Base-by-base conservation (phyloP, 2,329 filamentous ascomycete species). In the Fusarium domesticum region DNA sequence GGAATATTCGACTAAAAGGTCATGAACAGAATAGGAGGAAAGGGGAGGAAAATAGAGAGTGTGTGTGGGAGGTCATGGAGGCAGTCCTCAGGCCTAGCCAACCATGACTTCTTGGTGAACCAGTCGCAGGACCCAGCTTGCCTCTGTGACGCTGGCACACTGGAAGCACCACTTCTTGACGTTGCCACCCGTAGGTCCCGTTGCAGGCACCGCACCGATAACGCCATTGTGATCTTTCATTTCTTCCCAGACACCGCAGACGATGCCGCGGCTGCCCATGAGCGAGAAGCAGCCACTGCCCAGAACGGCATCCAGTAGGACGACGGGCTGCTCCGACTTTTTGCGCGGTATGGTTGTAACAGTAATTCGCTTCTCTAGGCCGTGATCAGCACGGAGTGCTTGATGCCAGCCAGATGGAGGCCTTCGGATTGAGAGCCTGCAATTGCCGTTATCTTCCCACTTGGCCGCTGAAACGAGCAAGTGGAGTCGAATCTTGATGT, bases 371-470 rank as follows among this genome's bases (percentile, higher is more conserved):
- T 96, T 96, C 70, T 95, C 87, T 51, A 86, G 70, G 15, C 84
- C 83, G 56, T 84, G 77, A 50, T 82, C 74, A 51, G 78, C 78
- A 32, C 75, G 71, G 42, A 81, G 73, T 46, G 76, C 80, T 67
- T 78, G 80, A 33, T 72, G 72, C 64, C 77, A 78, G 6, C 79
- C 80, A 28, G 69, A 78, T 39, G 75, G 84, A n/a, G 89, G 87
- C 15, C 83, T 80, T 63, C 90, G 83, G 59, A 98, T 89, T 14
- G 87, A 89, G 47, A 98, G 72, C 30, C 83, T 77, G 48, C 90
- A 95, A 56, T 88, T 84, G 53, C 93, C 92, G 71, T 91, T 83
- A 63, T 97, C 91, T 49, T 89, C 84, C 93, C 93, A 98, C 64
- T 92, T 92, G 38, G 82, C 82, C 11, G 81, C 74, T 2, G 80